Conservation (phyloP, 2,329 filamentous ascomycete genomes). For the Ceratocystiopsis brevicomis region DNA sequence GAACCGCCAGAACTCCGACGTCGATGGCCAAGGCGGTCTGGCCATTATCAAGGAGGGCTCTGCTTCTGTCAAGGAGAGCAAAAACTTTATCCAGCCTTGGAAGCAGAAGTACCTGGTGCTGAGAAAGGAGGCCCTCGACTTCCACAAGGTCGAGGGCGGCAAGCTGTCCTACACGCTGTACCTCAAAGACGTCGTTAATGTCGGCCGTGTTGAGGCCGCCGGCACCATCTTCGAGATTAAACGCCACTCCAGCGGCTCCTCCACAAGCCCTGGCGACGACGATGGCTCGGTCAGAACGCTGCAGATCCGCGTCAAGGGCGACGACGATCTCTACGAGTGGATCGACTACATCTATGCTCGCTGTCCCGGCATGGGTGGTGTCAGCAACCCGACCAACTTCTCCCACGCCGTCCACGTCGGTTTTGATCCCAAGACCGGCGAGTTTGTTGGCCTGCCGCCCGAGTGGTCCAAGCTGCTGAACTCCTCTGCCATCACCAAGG, state of each 20-base stretch:
- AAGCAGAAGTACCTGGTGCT: slow-evolving; percentile 84
- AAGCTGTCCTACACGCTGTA: slow-evolving; percentile 75
- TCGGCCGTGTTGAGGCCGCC: slow-evolving; percentile 77
- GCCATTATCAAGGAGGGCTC: slow-evolving; percentile 65
- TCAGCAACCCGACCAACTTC: slow-evolving; percentile 97
- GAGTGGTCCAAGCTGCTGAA: slow-evolving; percentile 97
- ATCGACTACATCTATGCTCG: slow-evolving; percentile 95
- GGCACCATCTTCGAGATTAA: slow-evolving; percentile 91
- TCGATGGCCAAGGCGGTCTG: slow-evolving; percentile 46
- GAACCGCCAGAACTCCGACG: slow-evolving; percentile 38
- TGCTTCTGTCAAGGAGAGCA: slow-evolving; percentile 79
- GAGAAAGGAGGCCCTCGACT: slow-evolving; percentile 82
- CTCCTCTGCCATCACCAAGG: slow-evolving; percentile 91
- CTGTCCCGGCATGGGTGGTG: slow-evolving; percentile 92
- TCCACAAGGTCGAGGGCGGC: slow-evolving; percentile 77
- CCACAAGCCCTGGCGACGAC: slow-evolving; percentile 54
- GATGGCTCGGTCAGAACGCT: slow-evolving; percentile 69
- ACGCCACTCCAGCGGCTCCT: slow-evolving; percentile 47
- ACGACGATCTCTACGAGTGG: slow-evolving; percentile 97
- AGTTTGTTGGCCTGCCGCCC: slow-evolving; percentile 81
- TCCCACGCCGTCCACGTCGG: slow-evolving; percentile 93
- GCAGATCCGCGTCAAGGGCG: slow-evolving; percentile 82
- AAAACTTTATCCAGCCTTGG: slow-evolving; percentile 68
- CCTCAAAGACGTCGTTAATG: slow-evolving; percentile 73
- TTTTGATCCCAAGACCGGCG: slow-evolving; percentile 86